Conservation (phyloP, 345 rosid species). For the Salix suchowensis region DNA sequence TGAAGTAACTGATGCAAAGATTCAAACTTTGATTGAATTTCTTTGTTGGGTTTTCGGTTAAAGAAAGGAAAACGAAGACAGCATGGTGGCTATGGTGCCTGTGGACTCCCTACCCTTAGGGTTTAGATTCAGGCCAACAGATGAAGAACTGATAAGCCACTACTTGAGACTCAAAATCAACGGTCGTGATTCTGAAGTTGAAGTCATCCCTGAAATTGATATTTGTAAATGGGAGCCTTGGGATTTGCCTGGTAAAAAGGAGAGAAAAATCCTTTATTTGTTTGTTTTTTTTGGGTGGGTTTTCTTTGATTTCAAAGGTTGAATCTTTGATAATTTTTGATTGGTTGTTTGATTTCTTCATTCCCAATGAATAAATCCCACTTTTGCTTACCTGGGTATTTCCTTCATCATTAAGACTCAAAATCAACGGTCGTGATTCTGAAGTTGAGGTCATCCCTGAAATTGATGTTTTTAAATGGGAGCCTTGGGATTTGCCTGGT, state of each 20-base stretch:
- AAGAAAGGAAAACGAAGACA: neutral
- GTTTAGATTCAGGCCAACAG: conserved; percentile 85
- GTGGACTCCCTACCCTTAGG: conserved; percentile 71
- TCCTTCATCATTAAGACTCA: conserved; percentile 30
- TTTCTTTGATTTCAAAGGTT: neutral
- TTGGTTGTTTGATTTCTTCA: conserved; percentile 14
- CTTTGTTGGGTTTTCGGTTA: neutral
- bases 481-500: conserved; percentile 98
- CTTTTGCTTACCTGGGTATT: neutral
- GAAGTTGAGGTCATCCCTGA: conserved; percentile 77
- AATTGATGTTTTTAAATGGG: conserved; percentile 88
- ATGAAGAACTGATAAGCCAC: conserved; percentile 85
- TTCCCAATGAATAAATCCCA: conserved; percentile 18
- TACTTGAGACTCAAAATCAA: conserved; percentile 79
- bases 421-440: conserved; percentile 81
- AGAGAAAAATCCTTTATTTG: neutral
- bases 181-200: conserved; percentile 72
- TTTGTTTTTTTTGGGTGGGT: neutral
- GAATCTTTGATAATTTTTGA: conserved; percentile 17
- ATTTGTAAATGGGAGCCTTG: conserved; percentile 97
- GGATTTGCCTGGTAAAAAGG: conserved; percentile 73
- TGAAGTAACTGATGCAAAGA: neutral
- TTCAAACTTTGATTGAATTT: neutral
- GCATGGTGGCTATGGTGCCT: conserved; percentile 36
- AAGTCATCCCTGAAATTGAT: conserved; percentile 77